Evolutionary conservation across 805 yeast species (phyloP).

Genomic region (Kuraishia cidri): DNA sequence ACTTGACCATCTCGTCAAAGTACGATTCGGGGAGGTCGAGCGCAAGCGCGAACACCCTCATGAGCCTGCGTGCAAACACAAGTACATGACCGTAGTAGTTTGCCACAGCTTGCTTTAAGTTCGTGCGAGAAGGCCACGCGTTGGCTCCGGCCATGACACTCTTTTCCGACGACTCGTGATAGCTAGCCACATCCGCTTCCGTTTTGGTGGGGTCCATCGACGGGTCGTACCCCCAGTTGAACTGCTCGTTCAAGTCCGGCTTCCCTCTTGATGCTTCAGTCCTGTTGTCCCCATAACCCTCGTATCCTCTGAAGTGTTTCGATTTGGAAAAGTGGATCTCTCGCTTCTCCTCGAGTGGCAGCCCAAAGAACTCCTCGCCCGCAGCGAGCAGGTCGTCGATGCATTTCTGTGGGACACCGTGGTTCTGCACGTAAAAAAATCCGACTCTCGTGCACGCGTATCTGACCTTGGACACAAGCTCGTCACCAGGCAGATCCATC

Average conservation of each 20-base stretch:
- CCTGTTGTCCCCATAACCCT: conserved; percentile 14
- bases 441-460: conserved; percentile 14
- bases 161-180: too few relatives aligned
- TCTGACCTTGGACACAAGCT: too few relatives aligned
- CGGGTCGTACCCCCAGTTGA: conserved; percentile 14
- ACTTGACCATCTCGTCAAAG: conserved; percentile 13
- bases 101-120: conserved; percentile 1
- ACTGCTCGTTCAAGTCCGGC: conserved; percentile 18
- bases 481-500: too few relatives aligned
- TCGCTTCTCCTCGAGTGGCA: conserved; percentile 15
- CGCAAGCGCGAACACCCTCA: conserved; percentile 14
- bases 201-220: conserved; percentile 11
- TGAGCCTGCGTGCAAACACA: conserved; percentile 7
- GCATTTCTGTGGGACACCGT: conserved; percentile 10
- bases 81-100: conserved; percentile 3
- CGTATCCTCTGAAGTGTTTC: conserved; percentile 11
- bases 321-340: conserved; percentile 14
- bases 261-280: conserved; percentile 8
- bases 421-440: conserved; percentile 15
- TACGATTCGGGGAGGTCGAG: conserved; percentile 13
- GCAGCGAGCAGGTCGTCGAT: conserved; percentile 4
- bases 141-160: neutral
- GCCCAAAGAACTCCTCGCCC: conserved; percentile 8
- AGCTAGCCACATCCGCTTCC: too few relatives aligned
- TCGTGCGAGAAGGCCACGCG: neutral